These are phyloP conservation scores for Onygena corvina DNA, from an alignment of 2,329 filamentous ascomycete genomes.

Conservation along the genomic window DNA sequence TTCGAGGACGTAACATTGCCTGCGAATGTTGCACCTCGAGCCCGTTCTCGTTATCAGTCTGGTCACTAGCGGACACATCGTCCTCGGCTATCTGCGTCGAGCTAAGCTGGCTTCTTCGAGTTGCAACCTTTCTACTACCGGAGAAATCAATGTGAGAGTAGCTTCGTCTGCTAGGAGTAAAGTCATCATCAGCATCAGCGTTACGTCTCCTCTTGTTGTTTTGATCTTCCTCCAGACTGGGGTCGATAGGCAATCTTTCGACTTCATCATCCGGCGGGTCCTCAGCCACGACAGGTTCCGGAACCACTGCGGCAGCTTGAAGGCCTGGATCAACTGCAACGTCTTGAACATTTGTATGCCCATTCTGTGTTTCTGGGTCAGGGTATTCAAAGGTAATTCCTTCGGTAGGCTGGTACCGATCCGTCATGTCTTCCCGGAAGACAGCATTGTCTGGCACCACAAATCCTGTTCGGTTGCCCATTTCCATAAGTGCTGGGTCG, in stretches of 20 bases:
- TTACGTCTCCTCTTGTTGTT: constrained; percentile 9
- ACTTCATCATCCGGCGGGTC: constrained; percentile 10
- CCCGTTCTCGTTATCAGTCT: background rate
- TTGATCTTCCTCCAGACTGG: background rate
- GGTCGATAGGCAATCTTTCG: constrained; percentile 14
- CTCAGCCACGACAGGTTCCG: background rate
- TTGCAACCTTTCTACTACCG: constrained; percentile 4
- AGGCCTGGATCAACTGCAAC: background rate
- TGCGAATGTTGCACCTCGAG: background rate
- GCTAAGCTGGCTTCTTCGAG: constrained; percentile 8
- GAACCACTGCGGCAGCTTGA: background rate
- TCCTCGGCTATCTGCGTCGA: background rate
- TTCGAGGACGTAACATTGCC: constrained; percentile 2
- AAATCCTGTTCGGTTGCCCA: constrained; percentile 15
- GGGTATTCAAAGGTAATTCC: constrained; percentile 27
- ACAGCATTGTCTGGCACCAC: constrained; percentile 21
- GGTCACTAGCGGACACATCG: constrained; percentile 8
- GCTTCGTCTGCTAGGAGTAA: constrained; percentile 15
- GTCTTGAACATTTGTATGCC: background rate
- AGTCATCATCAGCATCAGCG: constrained; percentile 19
- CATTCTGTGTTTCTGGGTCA: constrained; percentile 16
- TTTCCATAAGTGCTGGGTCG: constrained; percentile 30
- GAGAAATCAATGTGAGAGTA: background rate
- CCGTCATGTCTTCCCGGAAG: constrained; percentile 20
- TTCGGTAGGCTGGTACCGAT: constrained; percentile 24